Conservation (phyloP, 176 grass and related monocot species). For the Carex parvula region DNA sequence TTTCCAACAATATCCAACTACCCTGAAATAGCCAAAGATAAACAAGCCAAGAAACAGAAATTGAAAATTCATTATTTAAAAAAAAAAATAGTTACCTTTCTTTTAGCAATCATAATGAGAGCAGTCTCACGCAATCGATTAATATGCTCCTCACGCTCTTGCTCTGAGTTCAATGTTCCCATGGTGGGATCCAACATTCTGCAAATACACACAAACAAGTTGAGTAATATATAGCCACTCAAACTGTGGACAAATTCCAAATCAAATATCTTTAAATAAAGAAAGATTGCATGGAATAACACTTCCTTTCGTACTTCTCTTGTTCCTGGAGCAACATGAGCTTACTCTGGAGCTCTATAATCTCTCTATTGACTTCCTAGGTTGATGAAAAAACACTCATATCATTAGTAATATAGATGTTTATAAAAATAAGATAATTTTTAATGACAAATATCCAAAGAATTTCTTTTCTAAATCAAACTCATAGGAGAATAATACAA, state of each 20-base stretch:
- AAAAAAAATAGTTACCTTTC: neutral
- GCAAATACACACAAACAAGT: neutral
- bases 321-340: neutral
- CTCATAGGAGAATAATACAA: neutral
- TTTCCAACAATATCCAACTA: too few relatives aligned
- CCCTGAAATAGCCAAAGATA: too few relatives aligned
- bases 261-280: neutral
- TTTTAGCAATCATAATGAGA: neutral
- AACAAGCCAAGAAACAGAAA: too few relatives aligned
- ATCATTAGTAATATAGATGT: neutral
- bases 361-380: neutral
- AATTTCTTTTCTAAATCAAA: neutral
- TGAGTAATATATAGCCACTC: too few relatives aligned
- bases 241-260: neutral
- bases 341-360: neutral
- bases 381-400: neutral
- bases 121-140: too few relatives aligned
- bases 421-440: too few relatives aligned
- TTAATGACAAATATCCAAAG: too few relatives aligned
- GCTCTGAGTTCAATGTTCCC: neutral
- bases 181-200: neutral
- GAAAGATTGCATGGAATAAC: neutral
- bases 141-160: neutral
- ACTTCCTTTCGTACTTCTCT: neutral
- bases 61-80: neutral